Conservation (phyloP, 129 eudicot species). For the Apium graveolens region DNA sequence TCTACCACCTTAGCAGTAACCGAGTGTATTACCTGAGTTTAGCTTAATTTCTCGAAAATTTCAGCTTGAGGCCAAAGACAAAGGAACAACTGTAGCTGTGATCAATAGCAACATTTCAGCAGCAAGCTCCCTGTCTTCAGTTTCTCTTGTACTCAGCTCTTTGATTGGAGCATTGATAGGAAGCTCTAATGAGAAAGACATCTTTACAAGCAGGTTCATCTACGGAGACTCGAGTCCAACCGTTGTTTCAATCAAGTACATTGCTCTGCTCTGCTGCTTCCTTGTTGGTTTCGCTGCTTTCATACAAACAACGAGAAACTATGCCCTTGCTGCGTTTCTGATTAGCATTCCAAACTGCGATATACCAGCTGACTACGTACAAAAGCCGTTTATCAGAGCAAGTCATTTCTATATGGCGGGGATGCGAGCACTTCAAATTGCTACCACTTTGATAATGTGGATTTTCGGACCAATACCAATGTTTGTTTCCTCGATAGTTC, state of each 20-base stretch:
- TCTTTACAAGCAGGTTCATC: slow-evolving; percentile 24
- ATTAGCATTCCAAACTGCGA: slow-evolving; percentile 63
- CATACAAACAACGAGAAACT: slow-evolving; percentile 51
- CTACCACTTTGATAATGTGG: slow-evolving; percentile 53
- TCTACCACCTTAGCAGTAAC: too few species aligned
- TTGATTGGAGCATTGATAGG: slow-evolving; percentile 73
- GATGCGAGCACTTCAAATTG: slow-evolving; percentile 61
- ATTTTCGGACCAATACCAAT: slow-evolving; percentile 90
- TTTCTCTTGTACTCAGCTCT: slow-evolving; percentile 51
- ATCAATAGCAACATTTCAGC: slow-evolving; percentile 54
- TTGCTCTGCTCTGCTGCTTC: slow-evolving; percentile 45
- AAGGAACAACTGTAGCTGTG: slow-evolving; percentile 45
- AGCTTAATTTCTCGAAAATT: not conserved
- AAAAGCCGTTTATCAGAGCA: slow-evolving; percentile 54
- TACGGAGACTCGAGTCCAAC: slow-evolving; percentile 52
- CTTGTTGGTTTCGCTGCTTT: slow-evolving; percentile 56
- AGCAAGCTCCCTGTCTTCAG: slow-evolving; percentile 53
- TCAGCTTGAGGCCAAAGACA: slow-evolving; percentile 55
- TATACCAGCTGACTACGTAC: slow-evolving; percentile 35
- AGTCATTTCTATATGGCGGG: slow-evolving; percentile 63
- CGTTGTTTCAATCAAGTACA: slow-evolving; percentile 46
- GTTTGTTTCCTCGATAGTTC: slow-evolving; percentile 44
- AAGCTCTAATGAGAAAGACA: slow-evolving; percentile 27
- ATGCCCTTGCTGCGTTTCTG: slow-evolving; percentile 54
- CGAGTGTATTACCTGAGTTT: not conserved